Evolutionary conservation across 2,329 filamentous ascomycete species (phyloP), one percentile per base, ranked within the genome.

Genomic region (Salinomyces thailandicus): DNA sequence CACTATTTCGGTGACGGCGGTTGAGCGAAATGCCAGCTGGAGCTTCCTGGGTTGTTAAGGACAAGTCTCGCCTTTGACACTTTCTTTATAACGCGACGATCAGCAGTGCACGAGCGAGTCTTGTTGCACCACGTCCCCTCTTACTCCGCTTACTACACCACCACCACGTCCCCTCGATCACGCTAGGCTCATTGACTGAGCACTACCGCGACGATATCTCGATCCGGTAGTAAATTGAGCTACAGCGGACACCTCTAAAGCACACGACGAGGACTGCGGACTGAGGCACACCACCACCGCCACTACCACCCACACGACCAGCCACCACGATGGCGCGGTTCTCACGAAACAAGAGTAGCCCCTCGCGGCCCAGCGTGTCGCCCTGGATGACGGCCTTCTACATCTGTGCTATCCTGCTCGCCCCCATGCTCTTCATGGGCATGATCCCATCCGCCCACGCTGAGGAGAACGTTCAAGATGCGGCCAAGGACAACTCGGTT

Each of bases 341-440:
- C 46, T 56, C 53, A 28, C 45, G 53, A 37, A 52, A 55, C 41
- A 53, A 51, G 44, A 48, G 43, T 41, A 43, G 44, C 37, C 41
- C 49, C 18, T 38, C 47, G 40, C 43, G 46, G 43, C 37, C 47
- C 19, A 31, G 45, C 18, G 43, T 51, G 26, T 56, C 54, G 30
- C 45, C 55, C 36, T 95, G 73, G 86, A 85, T 75, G 68, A 76
- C 91, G 61, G 71, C 94, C 65, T 80, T 87, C 69, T 95, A 94
- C 72, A 81, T 95, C 55, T 77, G 85, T 60, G 77, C 94, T 48
- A 77, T 96, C 50, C 84, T 98, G 56, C 77, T 79, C 54, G 74
- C 82, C 48, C 86, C 87, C 51, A 72, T 94, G 58, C 81, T 86
- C 48, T 81, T 96, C 59, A 76, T 93, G 51, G 78, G 81, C 65